Conservation (phyloP, 2,329 filamentous ascomycete species). For the Paraconiothyrium brasiliense region DNA sequence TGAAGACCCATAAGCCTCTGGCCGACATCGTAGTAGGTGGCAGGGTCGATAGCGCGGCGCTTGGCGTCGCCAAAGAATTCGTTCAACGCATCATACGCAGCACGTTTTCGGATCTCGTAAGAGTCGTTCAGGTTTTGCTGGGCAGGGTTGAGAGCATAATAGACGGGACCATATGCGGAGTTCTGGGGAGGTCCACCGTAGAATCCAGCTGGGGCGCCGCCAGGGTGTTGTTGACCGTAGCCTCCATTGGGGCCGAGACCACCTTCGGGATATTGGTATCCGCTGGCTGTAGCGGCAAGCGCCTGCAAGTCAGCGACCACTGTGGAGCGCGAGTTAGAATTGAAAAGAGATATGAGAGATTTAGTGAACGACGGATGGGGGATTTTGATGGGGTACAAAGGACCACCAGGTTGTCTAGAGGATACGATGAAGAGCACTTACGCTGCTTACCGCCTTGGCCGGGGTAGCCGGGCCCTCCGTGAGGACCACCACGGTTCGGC, state of each 20-base stretch:
- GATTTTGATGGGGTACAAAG: constrained; percentile 8
- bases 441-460: constrained; percentile 52
- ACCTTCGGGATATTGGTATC: constrained; percentile 58
- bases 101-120: constrained; percentile 80
- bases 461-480: constrained; percentile 47
- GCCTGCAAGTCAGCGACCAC: constrained; percentile 59
- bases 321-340: constrained; percentile 48
- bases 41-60: constrained; percentile 87
- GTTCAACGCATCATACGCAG: constrained; percentile 84
- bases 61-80: constrained; percentile 95
- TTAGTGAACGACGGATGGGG: constrained; percentile 7
- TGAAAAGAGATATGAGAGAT: constrained; percentile 32
- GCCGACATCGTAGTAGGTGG: constrained; percentile 89
- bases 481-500: constrained; percentile 59
- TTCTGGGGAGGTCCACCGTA: constrained; percentile 65
- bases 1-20: constrained; percentile 86
- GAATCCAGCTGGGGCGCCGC: constrained; percentile 55
- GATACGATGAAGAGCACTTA: constrained; percentile 36
- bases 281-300: constrained; percentile 59
- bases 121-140: constrained; percentile 73
- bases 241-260: constrained; percentile 46
- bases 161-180: constrained; percentile 73
- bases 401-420: constrained; percentile 11
- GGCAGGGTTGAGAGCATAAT: constrained; percentile 76
- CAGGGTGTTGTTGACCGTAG: constrained; percentile 63